Base-by-base conservation (phyloP, 228 moss, liverwort and hornwort species). In the Sphagnum fallax region DNA sequence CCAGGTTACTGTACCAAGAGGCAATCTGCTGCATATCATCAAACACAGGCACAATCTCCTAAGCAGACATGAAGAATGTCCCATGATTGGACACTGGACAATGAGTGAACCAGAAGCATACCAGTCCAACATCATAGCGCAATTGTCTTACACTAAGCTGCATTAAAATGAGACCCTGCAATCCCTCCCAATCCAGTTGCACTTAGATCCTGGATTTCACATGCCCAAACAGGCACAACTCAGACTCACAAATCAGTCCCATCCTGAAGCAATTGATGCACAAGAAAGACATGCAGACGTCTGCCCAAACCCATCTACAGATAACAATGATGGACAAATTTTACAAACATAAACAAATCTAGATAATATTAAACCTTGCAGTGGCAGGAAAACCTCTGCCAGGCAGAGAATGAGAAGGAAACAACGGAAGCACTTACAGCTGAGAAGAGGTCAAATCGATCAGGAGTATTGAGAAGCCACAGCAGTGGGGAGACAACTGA, bases 391-490 rank as follows among this genome's bases (percentile, higher is more conserved):
- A 32, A 32, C 32, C 32, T 32, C 32, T 32, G 32, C 1, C 32
- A 32, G 32, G 32, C 32, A 32, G 32, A 32, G 32, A 32, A 32
- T 32, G 32, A 32, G 32, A 32, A 32, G 32, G 32, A 32, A 2
- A 2, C 32, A 32, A 32, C 32, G 32, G 32, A 18, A 52, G 14
- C 5, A 16, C 86, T 80, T 84, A 94, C 94, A 69, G 82, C 91
- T 76, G 96, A 93, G 74, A 72, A 96, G 16, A 96, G 77, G 75
- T 96, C 96, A 70, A 96, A 96, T 48, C 96, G 92, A 82, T 96
- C 96, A 65, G 96, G 96, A 69, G 96, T 89, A 66, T 96, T 96
- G 60, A 96, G 78, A 65, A 75, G 68, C 96, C 96, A 96, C 63
- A 96, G 77, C 61, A 96, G 63, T n/a, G 96, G 96, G 60, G 96